phyloP scores from a whole-genome alignment of 78 protist species.

The Dictyostelium firmibasis region DNA sequence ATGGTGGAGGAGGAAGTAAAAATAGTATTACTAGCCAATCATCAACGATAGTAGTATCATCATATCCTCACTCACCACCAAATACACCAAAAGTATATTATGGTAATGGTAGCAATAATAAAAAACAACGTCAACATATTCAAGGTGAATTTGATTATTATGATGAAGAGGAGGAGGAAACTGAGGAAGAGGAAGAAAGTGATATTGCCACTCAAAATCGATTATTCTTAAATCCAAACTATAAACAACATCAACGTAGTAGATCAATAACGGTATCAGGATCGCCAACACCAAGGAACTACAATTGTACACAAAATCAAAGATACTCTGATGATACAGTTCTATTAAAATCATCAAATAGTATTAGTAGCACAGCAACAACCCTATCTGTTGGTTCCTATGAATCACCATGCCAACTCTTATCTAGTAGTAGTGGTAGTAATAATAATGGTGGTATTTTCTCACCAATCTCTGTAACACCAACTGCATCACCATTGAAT shows the following conservation, averaged over 20 bases:
- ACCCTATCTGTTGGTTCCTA: background rate
- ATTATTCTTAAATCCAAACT: conserved; percentile 40
- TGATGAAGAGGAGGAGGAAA: background rate
- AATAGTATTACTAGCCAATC: background rate
- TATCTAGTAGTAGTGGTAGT: background rate
- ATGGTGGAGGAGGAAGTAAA: background rate
- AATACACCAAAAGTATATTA: conserved; percentile 10
- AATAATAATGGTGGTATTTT: background rate
- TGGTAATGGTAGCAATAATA: background rate
- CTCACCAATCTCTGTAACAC: background rate
- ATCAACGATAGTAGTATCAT: background rate
- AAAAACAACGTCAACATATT: background rate
- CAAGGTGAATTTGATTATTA: background rate
- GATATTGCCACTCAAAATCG: conserved; percentile 30
- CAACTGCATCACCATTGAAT: background rate
- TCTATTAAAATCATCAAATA: background rate
- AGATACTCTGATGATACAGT: conserved; percentile 12
- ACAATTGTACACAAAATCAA: background rate
- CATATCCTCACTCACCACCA: conserved; percentile 32
- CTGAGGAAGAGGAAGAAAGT: conserved; percentile 15
- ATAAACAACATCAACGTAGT: background rate
- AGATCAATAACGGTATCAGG: conserved; percentile 69
- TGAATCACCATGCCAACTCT: background rate
- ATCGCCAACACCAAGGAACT: conserved; percentile 1
- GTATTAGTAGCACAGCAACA: background rate